Base-by-base conservation (phyloP, 73 alveolate species). In the Uronychia setigera region DNA sequence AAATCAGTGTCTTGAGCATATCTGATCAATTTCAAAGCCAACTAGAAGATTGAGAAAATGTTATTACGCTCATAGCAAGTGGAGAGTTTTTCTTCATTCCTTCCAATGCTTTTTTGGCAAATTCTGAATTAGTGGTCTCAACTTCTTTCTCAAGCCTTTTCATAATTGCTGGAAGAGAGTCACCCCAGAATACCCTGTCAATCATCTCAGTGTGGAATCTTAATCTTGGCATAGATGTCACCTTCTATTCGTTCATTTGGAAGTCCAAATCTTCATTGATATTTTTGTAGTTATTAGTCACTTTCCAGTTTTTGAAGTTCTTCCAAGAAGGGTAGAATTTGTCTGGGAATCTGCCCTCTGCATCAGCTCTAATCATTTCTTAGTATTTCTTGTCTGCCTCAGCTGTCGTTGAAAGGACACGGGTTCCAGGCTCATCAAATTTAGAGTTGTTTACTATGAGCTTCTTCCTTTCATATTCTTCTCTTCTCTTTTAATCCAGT, bases 21-120 rank as follows among this genome's bases (percentile, higher is more conserved):
- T 57, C 91, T 85, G 30, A 85, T 1, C 86, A 85, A 27, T 58
- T 57, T 77, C 34, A 85, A 33, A 26, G 91, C 76, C 46, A 85
- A n/a, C 77, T 85, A 11, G 67, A 11, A 46, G n/a, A n/a, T n/a
- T n/a, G n/a, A 11, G 5, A 46, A 5, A 46, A 46, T 5, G 67
- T 5, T 5, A 19, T 46, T 46, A 46, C 67, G 67, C 67, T 85
- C 91, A 85, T 85, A 1, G 86, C 57, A 19, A 85, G 86, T 34
- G 59, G 76, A n/a, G 87, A 77, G 32, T 85, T 85, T 29, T 27
- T 0, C 29, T 76, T 29, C 85, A 85, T 85, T 78, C 33, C 19
- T 11, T 85, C 81, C 33, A 85, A 78, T 57, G 80, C 33, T 0
- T 0, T 27, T 29, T 77, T 26, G 58, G 91, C 80, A 31, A 77